Conservation (phyloP, 129 eudicot genomes). For the Oenanthe sinensis region DNA sequence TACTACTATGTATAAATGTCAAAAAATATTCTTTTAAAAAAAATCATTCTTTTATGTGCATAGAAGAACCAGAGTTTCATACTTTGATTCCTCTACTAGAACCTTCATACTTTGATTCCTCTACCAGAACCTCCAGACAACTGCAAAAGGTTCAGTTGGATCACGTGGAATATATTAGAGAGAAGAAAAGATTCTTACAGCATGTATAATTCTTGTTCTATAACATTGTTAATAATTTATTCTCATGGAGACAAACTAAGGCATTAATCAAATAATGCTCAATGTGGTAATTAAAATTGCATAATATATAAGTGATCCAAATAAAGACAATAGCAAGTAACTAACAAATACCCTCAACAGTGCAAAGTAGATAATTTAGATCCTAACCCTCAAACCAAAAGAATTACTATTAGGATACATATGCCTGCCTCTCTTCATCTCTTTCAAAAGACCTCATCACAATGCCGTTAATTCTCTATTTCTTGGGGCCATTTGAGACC, state of each 20-base stretch:
- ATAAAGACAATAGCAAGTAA: neutral
- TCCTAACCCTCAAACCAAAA: neutral
- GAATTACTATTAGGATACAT: neutral
- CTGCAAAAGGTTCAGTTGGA: neutral
- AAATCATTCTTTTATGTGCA: too few species aligned
- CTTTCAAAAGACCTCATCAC: neutral
- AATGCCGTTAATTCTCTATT: slow-evolving; percentile 1
- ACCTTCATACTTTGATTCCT: neutral
- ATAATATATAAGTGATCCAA: neutral
- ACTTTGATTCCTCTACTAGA: neutral
- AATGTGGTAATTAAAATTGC: neutral
- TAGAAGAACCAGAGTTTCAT: neutral
- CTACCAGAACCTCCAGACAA: neutral
- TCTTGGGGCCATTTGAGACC: slow-evolving; percentile 23
- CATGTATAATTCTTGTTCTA: neutral
- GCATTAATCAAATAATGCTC: neutral
- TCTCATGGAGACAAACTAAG: neutral
- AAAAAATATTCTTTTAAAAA: too few species aligned
- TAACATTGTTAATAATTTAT: neutral
- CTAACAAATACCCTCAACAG: neutral
- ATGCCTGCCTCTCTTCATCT: neutral
- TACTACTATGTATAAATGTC: too few species aligned
- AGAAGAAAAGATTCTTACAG: neutral
- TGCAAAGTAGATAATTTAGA: neutral
- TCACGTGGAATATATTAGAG: neutral